Conservation (phyloP, 148 eudicot species). For the Rhododendron kiyosumense region DNA sequence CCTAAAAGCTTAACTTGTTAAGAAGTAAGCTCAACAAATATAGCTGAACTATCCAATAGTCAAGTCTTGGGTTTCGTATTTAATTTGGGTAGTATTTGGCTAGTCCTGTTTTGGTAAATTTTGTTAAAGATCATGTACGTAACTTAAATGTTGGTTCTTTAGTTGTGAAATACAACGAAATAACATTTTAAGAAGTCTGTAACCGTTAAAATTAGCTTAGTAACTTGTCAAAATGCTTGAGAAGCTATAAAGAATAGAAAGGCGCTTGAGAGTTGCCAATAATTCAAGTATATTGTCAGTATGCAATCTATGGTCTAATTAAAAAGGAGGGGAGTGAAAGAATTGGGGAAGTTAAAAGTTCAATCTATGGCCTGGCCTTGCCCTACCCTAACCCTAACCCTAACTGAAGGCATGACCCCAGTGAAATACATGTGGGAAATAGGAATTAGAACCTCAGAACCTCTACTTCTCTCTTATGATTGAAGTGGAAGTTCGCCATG, state of each 20-base stretch:
- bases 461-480: not conserved
- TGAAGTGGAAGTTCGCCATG: not conserved
- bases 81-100: not conserved
- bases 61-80: not conserved
- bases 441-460: not conserved
- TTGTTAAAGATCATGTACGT: not conserved
- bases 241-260: not conserved
- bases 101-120: not conserved
- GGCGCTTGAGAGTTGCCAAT: not conserved
- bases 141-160: not conserved
- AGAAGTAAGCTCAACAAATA: not conserved
- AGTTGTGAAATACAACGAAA: not conserved
- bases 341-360: not conserved
- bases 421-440: not conserved
- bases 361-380: not conserved
- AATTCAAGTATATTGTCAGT: not conserved
- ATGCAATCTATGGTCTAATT: not conserved
- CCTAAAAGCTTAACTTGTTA: not conserved
- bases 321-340: not conserved
- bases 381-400: not conserved
- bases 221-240: not conserved
- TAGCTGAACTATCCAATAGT: not conserved
- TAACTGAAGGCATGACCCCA: not conserved
- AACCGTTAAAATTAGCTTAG: not conserved
- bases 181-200: not conserved